Base-by-base conservation (phyloP, 2,329 filamentous ascomycete species). In the Colletotrichum cereale region DNA sequence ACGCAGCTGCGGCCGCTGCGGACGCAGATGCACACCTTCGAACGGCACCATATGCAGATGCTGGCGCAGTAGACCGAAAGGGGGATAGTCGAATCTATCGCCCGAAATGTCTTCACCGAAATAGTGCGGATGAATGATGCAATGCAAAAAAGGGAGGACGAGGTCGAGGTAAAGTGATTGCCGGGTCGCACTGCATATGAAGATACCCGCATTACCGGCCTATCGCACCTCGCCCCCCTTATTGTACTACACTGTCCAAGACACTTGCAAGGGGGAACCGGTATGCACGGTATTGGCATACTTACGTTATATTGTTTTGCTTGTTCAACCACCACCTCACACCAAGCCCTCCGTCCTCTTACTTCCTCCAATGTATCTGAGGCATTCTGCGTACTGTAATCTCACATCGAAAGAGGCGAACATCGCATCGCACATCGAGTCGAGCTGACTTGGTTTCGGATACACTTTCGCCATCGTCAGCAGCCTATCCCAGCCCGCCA, bases 91-190 rank as follows among this genome's bases (percentile, higher is more conserved):
- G 57, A n/a, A 53, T 68, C 31, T 31, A 47, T 67, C 48, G 40
- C 67, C 64, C 57, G 67, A 67, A 56, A 67, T 52, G 67, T 31
- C 38, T 58, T 64, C 44, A 52, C 67, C 57, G 34, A 57, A 40
- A 10, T 7, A 40, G 21, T 12, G 42, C 12, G 11, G 31, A 48
- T 31, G 58, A 34, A 31, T 12, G 58, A 48, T 48, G 58, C 5
- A 61, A n/a, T 44, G 42, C 42, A n/a, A 29, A 24, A 40, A 18
- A 34, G 34, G 36, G 47, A 52, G 31, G 34, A 38, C 52, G 60
- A 40, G 42, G 40, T 60, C 24, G 18, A 62, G 31, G 44, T 50
- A 62, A 36, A 12, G 57, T 50, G 29, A 47, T 47, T 24, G 21
- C 21, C 4, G 16, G 58, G 31, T 48, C n/a, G 58, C 26, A n/a